Conservation (phyloP, 164 flowering plant species). For the Litsea cubeba region DNA sequence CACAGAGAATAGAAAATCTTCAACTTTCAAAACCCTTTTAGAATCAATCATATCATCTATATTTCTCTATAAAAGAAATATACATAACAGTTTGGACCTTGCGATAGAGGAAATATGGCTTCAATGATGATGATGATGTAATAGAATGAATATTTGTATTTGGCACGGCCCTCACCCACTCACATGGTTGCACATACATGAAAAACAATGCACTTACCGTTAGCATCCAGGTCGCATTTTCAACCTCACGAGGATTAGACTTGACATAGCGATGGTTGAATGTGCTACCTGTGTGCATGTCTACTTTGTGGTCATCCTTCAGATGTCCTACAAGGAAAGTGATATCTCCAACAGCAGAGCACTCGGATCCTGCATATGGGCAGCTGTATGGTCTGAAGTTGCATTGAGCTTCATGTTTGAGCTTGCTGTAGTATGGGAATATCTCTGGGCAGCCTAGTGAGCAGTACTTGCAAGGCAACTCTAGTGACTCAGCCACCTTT, state of each 20-base stretch:
- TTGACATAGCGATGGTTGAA: slow-evolving; percentile 93
- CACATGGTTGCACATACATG: background rate
- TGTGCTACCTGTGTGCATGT: slow-evolving; percentile 89
- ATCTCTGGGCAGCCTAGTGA: slow-evolving; percentile 46
- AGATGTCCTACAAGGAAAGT: slow-evolving; percentile 75
- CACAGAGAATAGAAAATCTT: too few species aligned
- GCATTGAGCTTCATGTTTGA: slow-evolving; percentile 56
- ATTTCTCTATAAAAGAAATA: too few species aligned
- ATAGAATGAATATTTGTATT: too few species aligned
- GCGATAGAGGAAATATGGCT: too few species aligned
- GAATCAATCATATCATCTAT: too few species aligned
- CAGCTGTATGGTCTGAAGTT: slow-evolving; percentile 50
- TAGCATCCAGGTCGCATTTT: slow-evolving; percentile 93
- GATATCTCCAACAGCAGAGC: slow-evolving; percentile 71
- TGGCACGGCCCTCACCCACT: background rate
- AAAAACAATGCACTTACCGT: slow-evolving; percentile 44
- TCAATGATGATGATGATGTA: too few species aligned
- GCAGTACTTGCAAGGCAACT: slow-evolving; percentile 54
- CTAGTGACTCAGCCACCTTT: slow-evolving; percentile 60
- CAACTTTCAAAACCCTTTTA: too few species aligned
- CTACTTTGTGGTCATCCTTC: slow-evolving; percentile 90
- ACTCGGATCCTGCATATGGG: slow-evolving; percentile 84
- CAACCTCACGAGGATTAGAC: slow-evolving; percentile 89
- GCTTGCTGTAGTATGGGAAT: slow-evolving; percentile 52
- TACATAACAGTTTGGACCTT: too few species aligned